A percentile compares a stretch with the other conserved stretches of the same genome.
These are phyloP conservation scores for Sparassis latifolia DNA, from an alignment of 1,284 basidiomycete species.

Conservation along the genomic window DNA sequence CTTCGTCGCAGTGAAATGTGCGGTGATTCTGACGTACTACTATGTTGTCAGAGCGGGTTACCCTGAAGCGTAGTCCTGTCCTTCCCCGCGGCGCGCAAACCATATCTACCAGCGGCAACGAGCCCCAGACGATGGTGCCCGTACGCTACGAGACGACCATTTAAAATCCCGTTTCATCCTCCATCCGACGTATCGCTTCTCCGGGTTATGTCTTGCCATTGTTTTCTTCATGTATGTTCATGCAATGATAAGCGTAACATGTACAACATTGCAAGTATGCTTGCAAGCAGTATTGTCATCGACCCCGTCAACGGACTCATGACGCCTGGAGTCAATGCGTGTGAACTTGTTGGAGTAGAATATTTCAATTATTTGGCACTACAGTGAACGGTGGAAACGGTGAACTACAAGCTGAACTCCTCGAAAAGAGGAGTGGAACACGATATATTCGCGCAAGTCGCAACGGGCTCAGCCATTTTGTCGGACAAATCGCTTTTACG, in stretches of 20 bases:
- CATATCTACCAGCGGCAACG: conserved; percentile 74
- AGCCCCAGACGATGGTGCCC: conserved; percentile 90
- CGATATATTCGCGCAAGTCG: too few species aligned
- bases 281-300: too few species aligned
- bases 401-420: too few species aligned
- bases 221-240: conserved; percentile 23
- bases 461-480: too few species aligned
- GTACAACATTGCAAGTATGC: conserved; percentile 3
- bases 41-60: conserved; percentile 59
- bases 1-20: not conserved
- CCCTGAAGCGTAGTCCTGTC: conserved; percentile 83
- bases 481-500: too few species aligned
- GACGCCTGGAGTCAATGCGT: too few species aligned
- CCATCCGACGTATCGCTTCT: conserved; percentile 10
- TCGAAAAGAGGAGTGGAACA: too few species aligned
- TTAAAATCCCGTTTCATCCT: conserved; percentile 32
- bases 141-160: conserved; percentile 87
- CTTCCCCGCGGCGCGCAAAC: conserved; percentile 80
- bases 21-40: not conserved
- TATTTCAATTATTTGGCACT: too few species aligned
- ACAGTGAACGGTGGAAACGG: too few species aligned
- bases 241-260: conserved; percentile 27
- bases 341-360: too few species aligned
- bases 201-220: conserved; percentile 25
- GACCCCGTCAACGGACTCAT: too few species aligned